Base-by-base conservation (phyloP, 2,329 filamentous ascomycete species). In the Ophiosphaerella narmari region DNA sequence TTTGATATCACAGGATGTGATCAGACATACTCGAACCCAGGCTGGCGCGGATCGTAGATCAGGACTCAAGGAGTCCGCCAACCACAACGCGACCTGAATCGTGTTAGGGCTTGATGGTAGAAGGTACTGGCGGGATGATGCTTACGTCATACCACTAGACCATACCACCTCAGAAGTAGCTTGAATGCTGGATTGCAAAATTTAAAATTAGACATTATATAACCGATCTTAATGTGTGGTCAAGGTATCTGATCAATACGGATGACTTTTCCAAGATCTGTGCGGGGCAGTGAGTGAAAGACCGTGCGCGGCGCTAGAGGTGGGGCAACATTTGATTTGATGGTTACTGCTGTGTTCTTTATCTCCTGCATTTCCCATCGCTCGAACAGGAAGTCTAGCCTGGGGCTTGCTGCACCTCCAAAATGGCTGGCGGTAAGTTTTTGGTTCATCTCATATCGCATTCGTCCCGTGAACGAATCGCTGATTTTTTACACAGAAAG, bases 61-160 rank as follows among this genome's bases (percentile, higher is more conserved):
- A 48, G 59, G 50, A 54, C 54, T 50, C 59, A 54, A 49, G 55
- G 40, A 54, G 46, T 49, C 53, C 62, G 62, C 62, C 60, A 65
- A 65, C 67, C 68, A 71, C 68, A 71, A 71, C 68, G 68, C 66
- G 68, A 71, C 68, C 26, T 13, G 13, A n/a, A 13, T 13, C 18
- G 13, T 39, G 38, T 39, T 39, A 39, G 38, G 21, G 14, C 8
- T 21, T 39, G 21, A 16, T 23, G 21, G 36, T 23, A 13, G 23
- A 12, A 13, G 18, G 21, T 26, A 13, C 12, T 24, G 38, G 23
- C 26, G 12, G 13, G 26, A 13, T 39, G 26, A 39, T 29, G 26
- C 38, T 29, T 29, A 29, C 43, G 68, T 71, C 68, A 71, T 71
- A 71, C 68, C 68, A 67, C 68, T 71, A 71, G 68, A 67, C 63